Conservation (phyloP, 2,329 filamentous ascomycete genomes). For the Orbilia ellipsospora region DNA sequence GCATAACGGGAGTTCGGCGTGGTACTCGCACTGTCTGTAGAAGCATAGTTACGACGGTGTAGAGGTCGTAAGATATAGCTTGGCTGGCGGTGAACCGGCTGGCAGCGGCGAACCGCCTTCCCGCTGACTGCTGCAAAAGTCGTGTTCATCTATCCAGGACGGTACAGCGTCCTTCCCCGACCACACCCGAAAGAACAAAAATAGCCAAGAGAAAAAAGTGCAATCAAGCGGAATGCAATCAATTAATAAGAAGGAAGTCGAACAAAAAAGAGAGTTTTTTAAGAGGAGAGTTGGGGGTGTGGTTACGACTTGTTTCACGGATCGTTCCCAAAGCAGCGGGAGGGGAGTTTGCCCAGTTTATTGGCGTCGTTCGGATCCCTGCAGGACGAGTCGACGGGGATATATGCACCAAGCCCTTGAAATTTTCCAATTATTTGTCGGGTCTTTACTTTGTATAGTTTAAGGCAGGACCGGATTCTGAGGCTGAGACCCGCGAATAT, state of each 20-base stretch:
- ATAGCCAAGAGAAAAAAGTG: background rate
- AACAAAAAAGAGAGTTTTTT: background rate
- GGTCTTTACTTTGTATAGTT: background rate
- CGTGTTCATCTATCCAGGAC: slow-evolving; percentile 33
- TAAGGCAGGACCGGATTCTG: no score
- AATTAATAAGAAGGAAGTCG: no score
- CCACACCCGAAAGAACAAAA: no score
- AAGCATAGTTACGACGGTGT: slow-evolving; percentile 15
- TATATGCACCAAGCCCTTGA: slow-evolving; percentile 13
- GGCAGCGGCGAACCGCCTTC: slow-evolving; percentile 20
- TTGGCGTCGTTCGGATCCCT: slow-evolving; percentile 16
- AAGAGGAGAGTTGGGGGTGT: background rate
- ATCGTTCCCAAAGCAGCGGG: slow-evolving; percentile 18
- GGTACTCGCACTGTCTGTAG: slow-evolving; percentile 18
- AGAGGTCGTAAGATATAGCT: slow-evolving; percentile 18
- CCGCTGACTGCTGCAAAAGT: slow-evolving; percentile 32
- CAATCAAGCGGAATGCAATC: background rate
- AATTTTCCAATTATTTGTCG: no score
- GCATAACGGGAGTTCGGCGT: slow-evolving; percentile 24
- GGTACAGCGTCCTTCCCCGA: no score
- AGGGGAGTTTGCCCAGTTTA: slow-evolving; percentile 8
- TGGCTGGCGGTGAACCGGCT: slow-evolving; percentile 17
- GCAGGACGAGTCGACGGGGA: slow-evolving; percentile 24
- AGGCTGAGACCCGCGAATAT: no score
- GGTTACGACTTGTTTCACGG: slow-evolving; percentile 23